Evolutionary conservation across 164 flowering plant genomes (phyloP), one percentile per base, ranked within the genome.

Genomic region (Cinnamomum chago): DNA sequence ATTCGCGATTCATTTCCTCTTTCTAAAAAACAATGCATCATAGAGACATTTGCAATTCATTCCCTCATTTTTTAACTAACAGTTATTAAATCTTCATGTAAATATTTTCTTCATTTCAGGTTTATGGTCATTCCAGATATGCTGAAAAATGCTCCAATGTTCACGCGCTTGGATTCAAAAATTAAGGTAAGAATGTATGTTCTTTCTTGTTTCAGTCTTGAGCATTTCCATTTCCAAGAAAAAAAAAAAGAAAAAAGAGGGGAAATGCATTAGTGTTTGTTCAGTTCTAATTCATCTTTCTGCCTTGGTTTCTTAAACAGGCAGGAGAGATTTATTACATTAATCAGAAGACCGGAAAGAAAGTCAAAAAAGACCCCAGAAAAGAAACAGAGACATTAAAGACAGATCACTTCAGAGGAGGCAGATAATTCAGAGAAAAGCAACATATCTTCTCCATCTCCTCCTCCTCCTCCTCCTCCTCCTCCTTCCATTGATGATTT

Each of bases 111-210:
- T 25, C 24, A 20, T 52, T 23, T 65, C 64, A 62, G 75, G 75
- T 72, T 62, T 20, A 64, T 62, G 75, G 68, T 35, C 68, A 64
- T 72, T 62, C 98, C 97, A 17, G 98, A 95, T 80, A 93, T 93
- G 97, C 87, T 95, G 76, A 93, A 93, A 84, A 91, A 93, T 84
- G 97, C 97, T 84, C 98, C 98, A n/a, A 95, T 91, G 97, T 95
- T 95, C 87, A 95, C 93, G 82, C 92, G 95, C 55, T 79, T 91
- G 50, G 97, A 95, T 85, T 88, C 97, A 70, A 90, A 88, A 86
- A 95, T 95, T 75, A 95, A 91, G 93, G 98, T 90, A 82, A 10
- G 47, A 35, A 35, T 7, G 47, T 20, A 67, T 67, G 27, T 30
- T 30, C 28, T 27, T 20, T 30, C 22, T 5, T 67, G 69, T 67